Percentiles rank a stretch among this genome's conserved stretches.
Evolutionary conservation across 306 rosid genomes (phyloP).

Genomic region (Alnus rubra): DNA sequence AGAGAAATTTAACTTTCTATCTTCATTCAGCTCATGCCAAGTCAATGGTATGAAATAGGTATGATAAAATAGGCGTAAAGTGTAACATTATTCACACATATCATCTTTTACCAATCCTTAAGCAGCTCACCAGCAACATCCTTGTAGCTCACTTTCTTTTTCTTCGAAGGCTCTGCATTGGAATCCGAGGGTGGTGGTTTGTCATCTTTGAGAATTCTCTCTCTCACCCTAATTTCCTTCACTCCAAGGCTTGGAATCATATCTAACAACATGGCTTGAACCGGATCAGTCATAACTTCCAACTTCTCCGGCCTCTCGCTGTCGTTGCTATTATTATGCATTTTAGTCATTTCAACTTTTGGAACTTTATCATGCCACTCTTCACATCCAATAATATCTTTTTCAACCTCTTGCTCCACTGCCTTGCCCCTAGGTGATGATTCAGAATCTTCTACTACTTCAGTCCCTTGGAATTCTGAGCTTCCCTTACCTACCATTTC

Average conservation of each 20-base stretch:
- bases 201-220: slow-evolving; percentile 27
- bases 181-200: slow-evolving; percentile 39
- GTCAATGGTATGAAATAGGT: too few species aligned
- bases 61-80: too few species aligned
- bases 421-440: slow-evolving; percentile 25
- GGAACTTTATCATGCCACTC: slow-evolving; percentile 29
- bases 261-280: slow-evolving; percentile 81
- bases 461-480: slow-evolving; percentile 26
- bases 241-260: slow-evolving; percentile 74
- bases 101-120: slow-evolving; percentile 61
- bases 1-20: too few species aligned
- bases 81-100: background rate
- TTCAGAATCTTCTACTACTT: slow-evolving; percentile 29
- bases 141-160: slow-evolving; percentile 87
- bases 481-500: slow-evolving; percentile 20
- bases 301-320: slow-evolving; percentile 39
- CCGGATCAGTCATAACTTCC: slow-evolving; percentile 55
- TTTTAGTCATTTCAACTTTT: slow-evolving; percentile 38
- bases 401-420: slow-evolving; percentile 31
- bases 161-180: slow-evolving; percentile 52
- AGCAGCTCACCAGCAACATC: slow-evolving; percentile 70
- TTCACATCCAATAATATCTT: slow-evolving; percentile 18
- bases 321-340: slow-evolving; percentile 21
- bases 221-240: slow-evolving; percentile 35
- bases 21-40: too few species aligned